phyloP scores from a whole-genome alignment of 768 basidiomycete species.

The Boletus subcaerulescens region DNA sequence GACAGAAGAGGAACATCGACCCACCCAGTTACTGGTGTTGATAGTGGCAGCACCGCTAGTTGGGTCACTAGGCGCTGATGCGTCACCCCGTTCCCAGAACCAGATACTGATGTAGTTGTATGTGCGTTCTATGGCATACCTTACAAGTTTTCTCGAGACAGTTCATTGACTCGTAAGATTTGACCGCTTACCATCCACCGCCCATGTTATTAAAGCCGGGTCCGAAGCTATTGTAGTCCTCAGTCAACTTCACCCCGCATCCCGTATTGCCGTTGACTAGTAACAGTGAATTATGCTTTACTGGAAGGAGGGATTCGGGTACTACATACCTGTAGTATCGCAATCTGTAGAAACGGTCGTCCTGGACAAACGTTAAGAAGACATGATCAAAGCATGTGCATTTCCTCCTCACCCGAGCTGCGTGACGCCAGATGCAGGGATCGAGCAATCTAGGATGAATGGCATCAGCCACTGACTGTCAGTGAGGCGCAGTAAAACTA shows the following conservation, averaged over 20 bases:
- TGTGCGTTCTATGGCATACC: constrained; percentile 41
- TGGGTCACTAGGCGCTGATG: constrained; percentile 34
- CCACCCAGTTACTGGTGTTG: constrained; percentile 26
- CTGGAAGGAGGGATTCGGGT: neutral
- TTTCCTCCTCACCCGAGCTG: constrained; percentile 25
- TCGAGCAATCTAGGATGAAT: constrained; percentile 22
- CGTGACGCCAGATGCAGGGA: constrained; percentile 18
- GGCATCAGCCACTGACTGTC: neutral
- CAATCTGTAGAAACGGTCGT: constrained; percentile 23
- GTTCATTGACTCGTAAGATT: neutral
- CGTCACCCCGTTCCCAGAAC: constrained; percentile 38
- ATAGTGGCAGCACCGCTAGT: constrained; percentile 17
- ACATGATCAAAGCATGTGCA: no score
- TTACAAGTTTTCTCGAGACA: neutral
- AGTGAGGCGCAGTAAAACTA: neutral
- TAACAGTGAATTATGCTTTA: neutral
- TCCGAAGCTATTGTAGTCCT: constrained; percentile 27
- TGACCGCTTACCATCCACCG: constrained; percentile 39
- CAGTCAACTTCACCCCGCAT: constrained; percentile 33
- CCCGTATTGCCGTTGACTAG: constrained; percentile 34
- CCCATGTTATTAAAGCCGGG: constrained; percentile 31
- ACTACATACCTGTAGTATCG: constrained; percentile 17
- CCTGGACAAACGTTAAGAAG: constrained; percentile 9
- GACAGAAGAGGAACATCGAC: neutral
- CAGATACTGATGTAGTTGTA: constrained; percentile 35